Evolutionary conservation across 768 basidiomycete genomes (phyloP).

Genomic region (Suillus ampliporus): DNA sequence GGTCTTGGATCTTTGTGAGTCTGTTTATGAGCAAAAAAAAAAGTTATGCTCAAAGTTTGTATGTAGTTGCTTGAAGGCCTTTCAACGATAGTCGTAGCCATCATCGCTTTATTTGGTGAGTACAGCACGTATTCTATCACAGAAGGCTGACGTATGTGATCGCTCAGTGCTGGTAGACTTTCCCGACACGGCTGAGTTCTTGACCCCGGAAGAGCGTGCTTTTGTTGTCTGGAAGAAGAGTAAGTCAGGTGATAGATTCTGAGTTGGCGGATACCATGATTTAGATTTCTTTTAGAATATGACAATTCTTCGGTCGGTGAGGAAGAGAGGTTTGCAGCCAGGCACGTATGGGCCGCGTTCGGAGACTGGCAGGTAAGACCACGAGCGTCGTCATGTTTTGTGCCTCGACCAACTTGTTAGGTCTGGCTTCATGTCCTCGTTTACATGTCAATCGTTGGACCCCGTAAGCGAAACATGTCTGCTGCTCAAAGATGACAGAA

Average conservation of each 20-base stretch:
- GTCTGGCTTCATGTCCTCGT: slow-evolving; percentile 62
- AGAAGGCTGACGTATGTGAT: not conserved
- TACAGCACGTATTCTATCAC: not conserved
- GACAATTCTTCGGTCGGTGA: slow-evolving; percentile 61
- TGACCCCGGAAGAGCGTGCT: slow-evolving; percentile 65
- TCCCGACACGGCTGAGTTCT: slow-evolving; percentile 60
- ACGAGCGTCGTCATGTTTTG: not conserved
- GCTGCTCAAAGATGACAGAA: too few relatives aligned
- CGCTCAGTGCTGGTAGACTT: slow-evolving; percentile 65
- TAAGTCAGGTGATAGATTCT: slow-evolving; percentile 31
- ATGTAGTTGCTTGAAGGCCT: slow-evolving; percentile 61
- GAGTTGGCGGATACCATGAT: not conserved
- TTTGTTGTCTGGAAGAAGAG: slow-evolving; percentile 63
- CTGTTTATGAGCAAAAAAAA: not conserved
- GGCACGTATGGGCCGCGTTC: slow-evolving; percentile 57
- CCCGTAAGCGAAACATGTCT: slow-evolving; percentile 49
- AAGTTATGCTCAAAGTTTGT: slow-evolving; percentile 8
- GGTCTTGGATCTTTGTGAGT: slow-evolving; percentile 74
- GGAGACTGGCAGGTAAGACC: slow-evolving; percentile 63
- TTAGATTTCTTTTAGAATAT: slow-evolving; percentile 46
- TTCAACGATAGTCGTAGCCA: slow-evolving; percentile 59
- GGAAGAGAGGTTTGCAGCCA: slow-evolving; percentile 59
- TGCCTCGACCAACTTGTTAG: slow-evolving; percentile 20
- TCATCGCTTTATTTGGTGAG: slow-evolving; percentile 57
- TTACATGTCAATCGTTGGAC: slow-evolving; percentile 62